Evolutionary conservation across 192 early-diverging fungal species (phyloP).

Genomic region (Podila minutissima): DNA sequence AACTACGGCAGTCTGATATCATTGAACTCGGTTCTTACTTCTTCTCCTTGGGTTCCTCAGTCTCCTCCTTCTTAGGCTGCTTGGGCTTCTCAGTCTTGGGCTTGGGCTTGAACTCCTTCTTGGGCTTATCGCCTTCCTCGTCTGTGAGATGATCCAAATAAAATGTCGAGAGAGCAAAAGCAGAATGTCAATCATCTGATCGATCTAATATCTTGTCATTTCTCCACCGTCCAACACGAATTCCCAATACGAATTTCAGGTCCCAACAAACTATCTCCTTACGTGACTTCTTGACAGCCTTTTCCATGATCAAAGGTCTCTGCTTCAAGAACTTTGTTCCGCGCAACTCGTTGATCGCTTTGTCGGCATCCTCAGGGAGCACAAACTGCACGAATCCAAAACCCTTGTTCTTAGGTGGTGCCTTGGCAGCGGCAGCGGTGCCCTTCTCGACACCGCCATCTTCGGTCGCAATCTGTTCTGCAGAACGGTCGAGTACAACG

Average conservation of each 20-base stretch:
- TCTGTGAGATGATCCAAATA: constrained; percentile 1
- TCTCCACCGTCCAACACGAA: not conserved
- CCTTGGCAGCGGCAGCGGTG: constrained; percentile 23
- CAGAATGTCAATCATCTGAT: not conserved
- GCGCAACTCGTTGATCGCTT: constrained; percentile 81
- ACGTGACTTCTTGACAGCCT: constrained; percentile 71
- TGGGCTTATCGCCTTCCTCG: constrained; percentile 25
- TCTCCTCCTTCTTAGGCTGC: constrained; percentile 21
- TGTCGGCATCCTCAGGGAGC: constrained; percentile 78
- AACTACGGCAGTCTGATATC: not conserved
- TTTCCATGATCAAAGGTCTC: constrained; percentile 79
- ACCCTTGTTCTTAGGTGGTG: constrained; percentile 72
- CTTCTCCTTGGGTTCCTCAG: constrained; percentile 50
- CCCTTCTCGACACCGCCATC: constrained; percentile 20
- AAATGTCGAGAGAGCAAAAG: not conserved
- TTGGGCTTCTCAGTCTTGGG: constrained; percentile 52
- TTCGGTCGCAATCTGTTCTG: constrained; percentile 29
- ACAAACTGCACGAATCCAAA: constrained; percentile 95
- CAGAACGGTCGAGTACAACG: constrained; percentile 70
- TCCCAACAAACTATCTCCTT: not conserved
- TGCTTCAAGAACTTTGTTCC: constrained; percentile 77
- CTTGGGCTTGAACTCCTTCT: constrained; percentile 42
- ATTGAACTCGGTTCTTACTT: constrained; percentile 28
- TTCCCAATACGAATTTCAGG: not conserved
- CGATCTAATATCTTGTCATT: not conserved